Evolutionary conservation across 2,329 filamentous ascomycete species (phyloP), one percentile per base, ranked within the genome.

Genomic region (Fusarium brachygibbosum): DNA sequence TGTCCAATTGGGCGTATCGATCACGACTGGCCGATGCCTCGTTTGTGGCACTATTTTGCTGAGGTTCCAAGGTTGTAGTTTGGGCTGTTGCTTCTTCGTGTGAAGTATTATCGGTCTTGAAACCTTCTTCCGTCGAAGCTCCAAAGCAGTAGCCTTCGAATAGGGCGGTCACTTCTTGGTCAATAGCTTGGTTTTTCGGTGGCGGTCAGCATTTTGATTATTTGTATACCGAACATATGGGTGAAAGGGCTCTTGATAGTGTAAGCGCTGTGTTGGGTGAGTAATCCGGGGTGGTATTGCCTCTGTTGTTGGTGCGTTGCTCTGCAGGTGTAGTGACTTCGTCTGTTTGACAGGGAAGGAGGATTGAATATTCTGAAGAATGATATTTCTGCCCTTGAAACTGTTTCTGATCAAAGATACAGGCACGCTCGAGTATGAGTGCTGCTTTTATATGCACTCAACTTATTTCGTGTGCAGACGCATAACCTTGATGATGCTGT

Each of bases 91-190:
- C 4, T 17, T 13, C 17, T 16, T 14, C 16, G n/a, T 14, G 17
- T 28, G 54, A 5, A 35, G 16, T 59, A 1, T 14, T 7, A 14
- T 3, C 31, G 12, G 11, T 17, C 3, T 37, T 25, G 3, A 3
- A 31, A 4, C 6, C 38, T 31, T 46, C 9, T 14, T 29, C 16
- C 8, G 14, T n/a, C 1, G 41, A 42, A 6, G 13, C 6, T 5
- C 13, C 29, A 35, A 62, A 62, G n/a, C 19, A 35, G 13, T 34
- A 40, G 6, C 37, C 32, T 6, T 42, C 4, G 28, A 62, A 45
- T 3, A 62, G 13, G 4, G 40, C n/a, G 5, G 16, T 21, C 7
- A 55, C n/a, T 17, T 53, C 40, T n/a, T 37, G 28, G 7, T 61
- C 34, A 4, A 55, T 55, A 13, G n/a, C 28, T 19, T 44, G 21